phyloP scores from a whole-genome alignment of 208 protist species.

The Lotmaria passim region DNA sequence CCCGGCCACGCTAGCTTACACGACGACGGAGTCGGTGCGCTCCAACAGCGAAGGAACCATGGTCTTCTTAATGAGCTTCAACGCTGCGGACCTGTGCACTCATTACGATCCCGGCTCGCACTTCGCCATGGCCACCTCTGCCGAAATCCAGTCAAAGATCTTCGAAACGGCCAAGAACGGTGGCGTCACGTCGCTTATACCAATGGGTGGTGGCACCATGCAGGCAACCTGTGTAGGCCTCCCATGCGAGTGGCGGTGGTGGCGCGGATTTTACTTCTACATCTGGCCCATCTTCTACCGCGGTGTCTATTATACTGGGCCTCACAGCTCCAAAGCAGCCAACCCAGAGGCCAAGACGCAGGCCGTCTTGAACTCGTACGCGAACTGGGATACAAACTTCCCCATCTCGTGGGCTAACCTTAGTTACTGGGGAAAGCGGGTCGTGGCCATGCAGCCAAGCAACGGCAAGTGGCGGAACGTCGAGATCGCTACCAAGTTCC shows the following conservation, averaged over 20 bases:
- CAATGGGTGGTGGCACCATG: conserved; percentile 47
- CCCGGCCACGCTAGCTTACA: conserved; percentile 42
- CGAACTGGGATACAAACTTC: conserved; percentile 38
- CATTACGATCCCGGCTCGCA: conserved; percentile 28
- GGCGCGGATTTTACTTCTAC: conserved; percentile 47
- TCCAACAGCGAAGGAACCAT: conserved; percentile 11
- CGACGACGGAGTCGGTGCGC: conserved; percentile 30
- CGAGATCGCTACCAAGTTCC: conserved; percentile 37
- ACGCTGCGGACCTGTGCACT: conserved; percentile 21
- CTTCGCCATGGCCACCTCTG: conserved; percentile 61
- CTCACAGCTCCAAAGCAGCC: conserved; percentile 4
- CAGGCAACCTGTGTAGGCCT: conserved; percentile 37
- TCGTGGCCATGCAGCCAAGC: conserved; percentile 37
- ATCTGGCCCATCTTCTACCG: conserved; percentile 45
- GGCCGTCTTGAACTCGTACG: conserved; percentile 28
- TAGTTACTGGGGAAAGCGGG: conserved; percentile 50
- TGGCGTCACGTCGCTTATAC: conserved; percentile 27
- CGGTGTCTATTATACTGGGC: conserved; percentile 46
- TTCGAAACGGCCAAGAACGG: conserved; percentile 13
- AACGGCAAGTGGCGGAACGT: conserved; percentile 56
- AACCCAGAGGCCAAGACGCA: conserved; percentile 2
- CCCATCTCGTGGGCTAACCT: conserved; percentile 34
- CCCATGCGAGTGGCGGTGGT: conserved; percentile 54
- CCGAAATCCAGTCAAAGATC: conserved; percentile 31
- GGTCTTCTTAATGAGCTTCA: conserved; percentile 6